Evolutionary conservation across 1,139 yeast species (phyloP).

Genomic region (Casaregolazyma suthepensis): DNA sequence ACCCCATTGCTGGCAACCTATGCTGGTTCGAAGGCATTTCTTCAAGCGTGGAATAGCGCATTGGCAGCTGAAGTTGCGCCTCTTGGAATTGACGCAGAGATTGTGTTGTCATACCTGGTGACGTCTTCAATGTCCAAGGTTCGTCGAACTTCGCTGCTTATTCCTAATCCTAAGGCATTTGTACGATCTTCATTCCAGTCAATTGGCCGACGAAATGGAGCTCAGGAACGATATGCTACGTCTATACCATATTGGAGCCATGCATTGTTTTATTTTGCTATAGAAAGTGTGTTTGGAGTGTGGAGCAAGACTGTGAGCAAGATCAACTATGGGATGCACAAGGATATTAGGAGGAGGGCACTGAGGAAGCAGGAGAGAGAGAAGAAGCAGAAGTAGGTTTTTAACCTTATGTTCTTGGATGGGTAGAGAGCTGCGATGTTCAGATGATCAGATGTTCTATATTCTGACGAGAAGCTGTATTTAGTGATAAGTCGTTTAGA

Average conservation of each 20-base stretch:
- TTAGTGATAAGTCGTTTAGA: too few species aligned
- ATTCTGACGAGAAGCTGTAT: too few species aligned
- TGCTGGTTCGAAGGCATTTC: constrained; percentile 93
- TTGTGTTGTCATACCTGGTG: constrained; percentile 83
- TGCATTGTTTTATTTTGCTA: constrained; percentile 83
- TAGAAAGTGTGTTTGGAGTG: constrained; percentile 76
- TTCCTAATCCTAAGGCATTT: constrained; percentile 79
- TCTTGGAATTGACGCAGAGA: constrained; percentile 73
- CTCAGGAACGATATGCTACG: constrained; percentile 85
- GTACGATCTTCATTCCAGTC: constrained; percentile 61
- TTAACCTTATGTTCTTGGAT: too few species aligned
- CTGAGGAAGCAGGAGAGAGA: constrained; percentile 59
- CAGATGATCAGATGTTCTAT: too few species aligned
- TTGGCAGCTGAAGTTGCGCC: constrained; percentile 77
- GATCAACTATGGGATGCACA: constrained; percentile 71
- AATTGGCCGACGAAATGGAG: constrained; percentile 84
- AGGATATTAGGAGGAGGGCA: constrained; percentile 73
- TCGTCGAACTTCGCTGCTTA: constrained; percentile 62
- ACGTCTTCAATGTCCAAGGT: constrained; percentile 96
- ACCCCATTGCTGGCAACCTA: constrained; percentile 89
- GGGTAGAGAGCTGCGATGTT: too few species aligned
- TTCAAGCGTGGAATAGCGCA: constrained; percentile 88
- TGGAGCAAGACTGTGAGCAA: constrained; percentile 63
- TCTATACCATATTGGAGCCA: constrained; percentile 92
- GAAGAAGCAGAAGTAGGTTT: constrained; percentile 15